Percentiles rank a stretch among this genome's conserved stretches.
Evolutionary conservation across 768 basidiomycete genomes (phyloP).

Genomic region (Hysterangium stoloniferum): DNA sequence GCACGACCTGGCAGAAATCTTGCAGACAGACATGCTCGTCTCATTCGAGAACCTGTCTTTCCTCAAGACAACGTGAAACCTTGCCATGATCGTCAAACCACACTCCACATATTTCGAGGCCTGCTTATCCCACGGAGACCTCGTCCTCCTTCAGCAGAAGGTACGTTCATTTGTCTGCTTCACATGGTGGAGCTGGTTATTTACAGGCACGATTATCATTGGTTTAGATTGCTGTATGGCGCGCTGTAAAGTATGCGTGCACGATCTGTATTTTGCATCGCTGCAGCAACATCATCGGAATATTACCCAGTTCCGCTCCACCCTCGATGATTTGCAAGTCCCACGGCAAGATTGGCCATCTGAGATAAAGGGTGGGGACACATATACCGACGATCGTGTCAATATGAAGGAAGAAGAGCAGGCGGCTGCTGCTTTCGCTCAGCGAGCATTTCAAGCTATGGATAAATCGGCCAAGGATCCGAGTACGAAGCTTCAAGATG

Average conservation of each 20-base stretch:
- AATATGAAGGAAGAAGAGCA: neutral
- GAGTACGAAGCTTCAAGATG: neutral
- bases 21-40: slow-evolving; percentile 2
- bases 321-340: slow-evolving; percentile 41
- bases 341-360: slow-evolving; percentile 61
- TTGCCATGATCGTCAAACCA: neutral
- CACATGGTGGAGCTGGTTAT: neutral
- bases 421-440: neutral
- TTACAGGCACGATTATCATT: neutral
- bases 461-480: neutral
- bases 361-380: slow-evolving; percentile 28
- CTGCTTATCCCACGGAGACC: slow-evolving; percentile 56
- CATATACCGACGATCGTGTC: neutral
- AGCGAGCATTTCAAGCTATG: neutral
- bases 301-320: slow-evolving; percentile 38
- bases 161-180: slow-evolving; percentile 29
- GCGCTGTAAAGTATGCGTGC: slow-evolving; percentile 85
- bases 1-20: slow-evolving; percentile 6
- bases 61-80: neutral
- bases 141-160: slow-evolving; percentile 55
- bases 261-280: slow-evolving; percentile 81
- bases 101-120: slow-evolving; percentile 35
- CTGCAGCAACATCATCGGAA: slow-evolving; percentile 53
- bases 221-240: slow-evolving; percentile 87
- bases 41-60: neutral